Evolutionary conservation across 805 yeast species (phyloP).

Genomic region (Metschnikowia baotianmanensis): DNA sequence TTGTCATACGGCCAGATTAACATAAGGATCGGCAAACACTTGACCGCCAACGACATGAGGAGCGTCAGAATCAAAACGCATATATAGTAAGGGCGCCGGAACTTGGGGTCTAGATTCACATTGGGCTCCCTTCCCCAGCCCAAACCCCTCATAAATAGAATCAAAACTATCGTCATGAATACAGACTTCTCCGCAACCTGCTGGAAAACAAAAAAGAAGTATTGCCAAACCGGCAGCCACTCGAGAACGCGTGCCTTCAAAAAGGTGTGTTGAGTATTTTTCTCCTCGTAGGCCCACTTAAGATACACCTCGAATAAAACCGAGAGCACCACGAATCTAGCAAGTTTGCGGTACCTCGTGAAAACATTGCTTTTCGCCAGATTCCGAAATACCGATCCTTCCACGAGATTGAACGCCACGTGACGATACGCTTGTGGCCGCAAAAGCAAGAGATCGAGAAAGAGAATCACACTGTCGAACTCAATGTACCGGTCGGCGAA

Average conservation of each 20-base stretch:
- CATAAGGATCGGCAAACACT: constrained; percentile 87
- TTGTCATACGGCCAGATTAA: constrained; percentile 93
- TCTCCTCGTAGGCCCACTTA: constrained; percentile 89
- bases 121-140: constrained; percentile 24
- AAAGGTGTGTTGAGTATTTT: constrained; percentile 35
- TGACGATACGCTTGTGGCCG: constrained; percentile 90
- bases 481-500: constrained; percentile 92
- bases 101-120: constrained; percentile 20
- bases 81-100: constrained; percentile 34
- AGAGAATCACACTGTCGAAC: constrained; percentile 77
- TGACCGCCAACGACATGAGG: constrained; percentile 73
- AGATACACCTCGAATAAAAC: constrained; percentile 85
- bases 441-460: constrained; percentile 77
- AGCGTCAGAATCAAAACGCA: constrained; percentile 64
- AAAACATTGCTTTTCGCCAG: constrained; percentile 3
- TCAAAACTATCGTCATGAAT: constrained; percentile 38
- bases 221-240: constrained; percentile 48
- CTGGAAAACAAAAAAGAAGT: constrained; percentile 51
- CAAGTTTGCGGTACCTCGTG: constrained; percentile 23
- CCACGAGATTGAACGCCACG: constrained; percentile 69
- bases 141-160: constrained; percentile 16
- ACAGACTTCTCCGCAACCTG: constrained; percentile 47
- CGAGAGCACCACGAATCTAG: constrained; percentile 56
- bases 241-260: constrained; percentile 24
- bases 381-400: constrained; percentile 19